Evolutionary conservation across 139 green algal species (phyloP).

Genomic region (Gonium pectorale): DNA sequence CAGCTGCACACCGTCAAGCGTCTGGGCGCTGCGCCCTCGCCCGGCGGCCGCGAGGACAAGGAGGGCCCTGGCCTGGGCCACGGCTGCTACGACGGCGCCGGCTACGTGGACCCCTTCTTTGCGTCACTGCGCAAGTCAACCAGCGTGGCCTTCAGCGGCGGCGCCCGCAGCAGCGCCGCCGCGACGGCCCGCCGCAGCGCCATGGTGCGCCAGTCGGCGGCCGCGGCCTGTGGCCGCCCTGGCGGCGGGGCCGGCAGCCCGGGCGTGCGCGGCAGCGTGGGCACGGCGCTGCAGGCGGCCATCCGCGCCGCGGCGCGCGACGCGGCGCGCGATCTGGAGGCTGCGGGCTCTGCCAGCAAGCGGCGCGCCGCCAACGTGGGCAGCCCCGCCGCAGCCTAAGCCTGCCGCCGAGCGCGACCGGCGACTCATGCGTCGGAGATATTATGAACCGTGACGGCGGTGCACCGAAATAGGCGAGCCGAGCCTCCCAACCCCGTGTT

Average conservation of each 20-base stretch:
- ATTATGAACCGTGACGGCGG: no score
- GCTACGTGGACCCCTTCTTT: conserved; percentile 33
- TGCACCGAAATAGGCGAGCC: no score
- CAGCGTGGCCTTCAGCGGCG: not conserved
- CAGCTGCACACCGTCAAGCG: conserved; percentile 15
- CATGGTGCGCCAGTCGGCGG: not conserved
- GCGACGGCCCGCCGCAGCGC: not conserved
- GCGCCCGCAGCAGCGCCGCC: not conserved
- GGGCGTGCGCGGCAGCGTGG: not conserved
- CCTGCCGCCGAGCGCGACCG: no score
- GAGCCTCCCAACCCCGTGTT: no score
- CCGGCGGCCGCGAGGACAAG: conserved; percentile 3
- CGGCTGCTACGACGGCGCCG: conserved; percentile 16
- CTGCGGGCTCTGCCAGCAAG: not conserved
- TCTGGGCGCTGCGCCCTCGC: conserved; percentile 7
- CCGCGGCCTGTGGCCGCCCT: not conserved
- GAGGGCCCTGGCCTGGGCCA: conserved; percentile 25
- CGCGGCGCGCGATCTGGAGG: conserved; percentile 1
- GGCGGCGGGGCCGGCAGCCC: not conserved
- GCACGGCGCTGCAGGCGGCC: conserved; percentile 19
- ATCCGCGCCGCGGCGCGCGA: conserved; percentile 35
- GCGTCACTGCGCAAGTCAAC: conserved; percentile 37
- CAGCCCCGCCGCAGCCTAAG: no score
- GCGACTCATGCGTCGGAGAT: no score
- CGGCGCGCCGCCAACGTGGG: no score